These are phyloP conservation scores for Alternaria sp. DNA, from an alignment of 2,329 filamentous ascomycete species.

Conservation along the genomic window DNA sequence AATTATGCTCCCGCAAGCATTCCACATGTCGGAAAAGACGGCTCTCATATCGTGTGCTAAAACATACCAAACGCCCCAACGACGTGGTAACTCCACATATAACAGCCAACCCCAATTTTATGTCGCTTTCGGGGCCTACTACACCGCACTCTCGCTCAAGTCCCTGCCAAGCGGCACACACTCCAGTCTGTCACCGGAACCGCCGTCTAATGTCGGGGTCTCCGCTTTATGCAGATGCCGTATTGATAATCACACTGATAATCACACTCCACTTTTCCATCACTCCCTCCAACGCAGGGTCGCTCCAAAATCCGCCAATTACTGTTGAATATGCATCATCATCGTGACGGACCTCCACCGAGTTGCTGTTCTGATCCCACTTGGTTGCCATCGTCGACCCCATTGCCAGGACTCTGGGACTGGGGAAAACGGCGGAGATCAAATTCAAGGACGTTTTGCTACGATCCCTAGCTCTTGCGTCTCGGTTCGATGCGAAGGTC, in stretches of 20 bases:
- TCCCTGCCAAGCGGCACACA: constrained; percentile 7
- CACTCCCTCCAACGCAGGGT: constrained; percentile 5
- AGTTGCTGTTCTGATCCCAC: constrained; percentile 8
- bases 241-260: constrained; percentile 10
- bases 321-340: not conserved
- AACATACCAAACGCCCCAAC: constrained; percentile 1
- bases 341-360: not conserved
- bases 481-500: not conserved
- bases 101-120: not conserved
- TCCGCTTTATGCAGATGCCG: constrained; percentile 8
- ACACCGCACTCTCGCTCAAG: constrained; percentile 8
- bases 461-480: constrained; percentile 1
- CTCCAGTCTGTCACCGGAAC: constrained; percentile 2
- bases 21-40: constrained; percentile 7
- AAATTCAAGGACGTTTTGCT: not conserved
- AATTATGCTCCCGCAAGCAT: not conserved
- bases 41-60: constrained; percentile 1
- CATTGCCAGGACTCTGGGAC: constrained; percentile 9
- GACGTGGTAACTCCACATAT: not conserved
- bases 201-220: constrained; percentile 3
- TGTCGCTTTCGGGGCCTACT: not conserved
- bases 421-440: constrained; percentile 8
- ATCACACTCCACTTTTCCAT: constrained; percentile 3
- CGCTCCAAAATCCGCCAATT: constrained; percentile 6
- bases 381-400: constrained; percentile 1